phyloP scores from a whole-genome alignment of 2,329 filamentous ascomycete genomes.

The Cercospora sp. region DNA sequence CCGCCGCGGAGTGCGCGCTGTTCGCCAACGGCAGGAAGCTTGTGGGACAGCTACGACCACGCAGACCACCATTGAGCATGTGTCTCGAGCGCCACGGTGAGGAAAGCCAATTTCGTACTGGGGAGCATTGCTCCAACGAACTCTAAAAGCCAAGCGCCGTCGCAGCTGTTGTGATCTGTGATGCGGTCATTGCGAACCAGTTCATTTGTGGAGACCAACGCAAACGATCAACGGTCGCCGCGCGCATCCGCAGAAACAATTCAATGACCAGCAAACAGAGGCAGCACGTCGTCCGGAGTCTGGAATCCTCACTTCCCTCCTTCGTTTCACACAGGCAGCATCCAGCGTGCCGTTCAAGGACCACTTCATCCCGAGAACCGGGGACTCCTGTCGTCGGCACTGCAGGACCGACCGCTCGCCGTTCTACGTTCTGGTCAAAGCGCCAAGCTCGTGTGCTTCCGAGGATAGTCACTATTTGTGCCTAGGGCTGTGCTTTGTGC shows the following conservation, averaged over 20 bases:
- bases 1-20: constrained; percentile 1
- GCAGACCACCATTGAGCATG: neutral
- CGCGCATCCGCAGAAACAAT: constrained; percentile 4
- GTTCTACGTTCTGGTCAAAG: neutral
- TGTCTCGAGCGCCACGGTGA: neutral
- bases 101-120: neutral
- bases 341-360: neutral
- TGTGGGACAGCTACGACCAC: neutral
- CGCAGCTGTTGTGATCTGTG: constrained; percentile 1
- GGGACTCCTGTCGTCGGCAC: constrained; percentile 4
- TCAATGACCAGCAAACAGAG: neutral
- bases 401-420: neutral
- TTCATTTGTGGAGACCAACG: neutral
- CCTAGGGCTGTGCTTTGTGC: constrained; percentile 11
- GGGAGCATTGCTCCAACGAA: neutral
- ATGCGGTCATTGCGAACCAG: constrained; percentile 1
- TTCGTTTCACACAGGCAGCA: neutral
- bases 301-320: neutral
- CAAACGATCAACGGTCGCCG: neutral
- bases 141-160: neutral
- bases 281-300: neutral
- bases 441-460: neutral
- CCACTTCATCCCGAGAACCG: neutral
- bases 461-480: neutral
- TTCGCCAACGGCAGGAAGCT: neutral